Conservation (phyloP, 495 filamentous ascomycete genomes). For the Lineolata rhizophorae region DNA sequence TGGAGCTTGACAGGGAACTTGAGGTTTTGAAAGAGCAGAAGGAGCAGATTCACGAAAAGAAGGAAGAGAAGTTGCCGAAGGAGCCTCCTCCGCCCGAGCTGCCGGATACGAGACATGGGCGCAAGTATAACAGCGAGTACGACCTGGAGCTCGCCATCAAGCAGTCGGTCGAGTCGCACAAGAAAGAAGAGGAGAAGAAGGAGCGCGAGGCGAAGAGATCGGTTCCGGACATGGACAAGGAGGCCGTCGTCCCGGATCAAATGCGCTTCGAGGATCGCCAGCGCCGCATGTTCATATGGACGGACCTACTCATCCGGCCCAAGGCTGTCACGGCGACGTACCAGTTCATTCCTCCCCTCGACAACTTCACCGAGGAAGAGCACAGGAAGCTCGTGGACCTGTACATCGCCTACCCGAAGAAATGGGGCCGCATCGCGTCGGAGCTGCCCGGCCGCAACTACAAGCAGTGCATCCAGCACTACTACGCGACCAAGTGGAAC, state of each 20-base stretch:
- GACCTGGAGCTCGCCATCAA: constrained; percentile 58
- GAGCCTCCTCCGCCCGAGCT: constrained; percentile 12
- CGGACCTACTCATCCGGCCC: constrained; percentile 43
- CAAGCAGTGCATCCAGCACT: constrained; percentile 79
- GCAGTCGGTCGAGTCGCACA: constrained; percentile 54
- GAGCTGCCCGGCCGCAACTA: constrained; percentile 49
- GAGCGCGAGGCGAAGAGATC: constrained; percentile 40
- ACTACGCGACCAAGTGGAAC: constrained; percentile 80
- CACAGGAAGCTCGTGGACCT: constrained; percentile 52
- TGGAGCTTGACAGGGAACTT: constrained; percentile 34
- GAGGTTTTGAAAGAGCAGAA: too few species aligned
- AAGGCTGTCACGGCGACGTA: constrained; percentile 45
- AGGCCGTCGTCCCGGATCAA: constrained; percentile 71
- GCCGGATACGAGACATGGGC: constrained; percentile 31
- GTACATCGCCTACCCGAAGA: constrained; percentile 68
- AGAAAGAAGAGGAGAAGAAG: constrained; percentile 47
- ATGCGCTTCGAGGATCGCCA: constrained; percentile 18
- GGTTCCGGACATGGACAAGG: constrained; percentile 55
- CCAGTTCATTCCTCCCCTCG: constrained; percentile 48
- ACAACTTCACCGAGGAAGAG: constrained; percentile 71
- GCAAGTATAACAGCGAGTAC: constrained; percentile 46
- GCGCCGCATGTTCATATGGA: constrained; percentile 39
- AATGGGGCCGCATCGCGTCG: constrained; percentile 76
- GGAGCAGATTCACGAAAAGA: constrained; percentile 21
- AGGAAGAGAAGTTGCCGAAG: constrained; percentile 28